phyloP scores from a whole-genome alignment of 176 grass and related monocot genomes.

The Canna indica region DNA sequence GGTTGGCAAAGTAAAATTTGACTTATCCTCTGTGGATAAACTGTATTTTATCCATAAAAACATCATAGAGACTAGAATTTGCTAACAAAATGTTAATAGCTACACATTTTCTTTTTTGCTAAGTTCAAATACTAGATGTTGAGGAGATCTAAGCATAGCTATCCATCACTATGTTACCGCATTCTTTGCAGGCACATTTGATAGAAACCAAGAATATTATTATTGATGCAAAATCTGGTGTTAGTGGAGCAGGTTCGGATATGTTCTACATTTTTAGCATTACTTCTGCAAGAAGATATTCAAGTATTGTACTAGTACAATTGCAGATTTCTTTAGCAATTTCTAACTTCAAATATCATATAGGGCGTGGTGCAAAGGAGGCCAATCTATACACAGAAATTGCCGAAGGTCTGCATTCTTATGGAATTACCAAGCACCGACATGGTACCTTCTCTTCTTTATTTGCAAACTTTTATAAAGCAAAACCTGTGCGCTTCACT shows the following conservation, averaged over 20 bases:
- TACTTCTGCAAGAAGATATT: not conserved
- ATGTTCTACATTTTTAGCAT: not conserved
- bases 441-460: conserved; percentile 69
- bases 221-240: conserved; percentile 96
- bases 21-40: too few species aligned
- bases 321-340: not conserved
- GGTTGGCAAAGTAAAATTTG: too few species aligned
- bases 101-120: not conserved
- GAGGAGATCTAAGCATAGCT: not conserved
- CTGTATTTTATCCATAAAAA: too few species aligned
- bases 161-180: not conserved
- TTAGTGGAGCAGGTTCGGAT: conserved; percentile 75
- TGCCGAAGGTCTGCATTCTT: conserved; percentile 85
- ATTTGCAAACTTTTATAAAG: too few species aligned
- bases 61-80: not conserved
- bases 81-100: not conserved
- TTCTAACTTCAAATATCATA: conserved; percentile 4
- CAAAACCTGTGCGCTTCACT: too few species aligned
- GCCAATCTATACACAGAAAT: conserved; percentile 98
- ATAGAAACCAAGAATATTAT: conserved; percentile 83
- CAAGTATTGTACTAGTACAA: not conserved
- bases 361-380: conserved; percentile 98
- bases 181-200: conserved; percentile 47
- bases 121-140: not conserved
- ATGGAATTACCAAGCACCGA: conserved; percentile 82